Evolutionary conservation across 2,329 filamentous ascomycete genomes (phyloP).

Genomic region (Colletotrichum chrysophilum): DNA sequence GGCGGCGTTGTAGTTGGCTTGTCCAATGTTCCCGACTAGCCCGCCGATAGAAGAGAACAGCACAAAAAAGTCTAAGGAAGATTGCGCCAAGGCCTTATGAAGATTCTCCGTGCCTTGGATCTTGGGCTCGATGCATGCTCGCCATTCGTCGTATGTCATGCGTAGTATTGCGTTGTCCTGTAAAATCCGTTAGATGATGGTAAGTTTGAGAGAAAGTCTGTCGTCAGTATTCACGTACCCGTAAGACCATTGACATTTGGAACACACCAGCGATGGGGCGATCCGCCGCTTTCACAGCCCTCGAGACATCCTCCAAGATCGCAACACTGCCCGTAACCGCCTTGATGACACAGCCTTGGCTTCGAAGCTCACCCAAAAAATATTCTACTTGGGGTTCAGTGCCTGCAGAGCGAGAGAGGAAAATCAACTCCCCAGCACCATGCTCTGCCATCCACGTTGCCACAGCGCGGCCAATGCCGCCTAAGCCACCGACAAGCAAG

Average conservation of each 20-base stretch:
- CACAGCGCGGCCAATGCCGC: constrained; percentile 55
- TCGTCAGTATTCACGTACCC: constrained; percentile 33
- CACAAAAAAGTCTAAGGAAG: constrained; percentile 32
- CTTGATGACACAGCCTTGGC: background rate
- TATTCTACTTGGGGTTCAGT: background rate
- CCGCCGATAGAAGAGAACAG: constrained; percentile 30
- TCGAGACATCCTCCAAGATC: background rate
- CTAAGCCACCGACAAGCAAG: constrained; percentile 55
- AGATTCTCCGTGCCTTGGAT: constrained; percentile 38
- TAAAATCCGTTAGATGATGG: constrained; percentile 35
- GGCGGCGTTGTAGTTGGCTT: constrained; percentile 40
- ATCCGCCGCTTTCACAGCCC: background rate
- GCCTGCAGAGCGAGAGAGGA: constrained; percentile 50
- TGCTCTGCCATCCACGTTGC: constrained; percentile 52
- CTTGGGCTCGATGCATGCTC: constrained; percentile 30
- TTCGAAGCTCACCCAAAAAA: background rate
- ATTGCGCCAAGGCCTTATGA: constrained; percentile 28
- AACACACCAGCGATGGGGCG: background rate
- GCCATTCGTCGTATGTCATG: constrained; percentile 40
- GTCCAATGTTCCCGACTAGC: constrained; percentile 28
- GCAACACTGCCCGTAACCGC: background rate
- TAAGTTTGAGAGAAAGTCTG: constrained; percentile 33
- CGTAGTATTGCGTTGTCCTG: constrained; percentile 28
- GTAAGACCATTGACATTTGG: background rate
- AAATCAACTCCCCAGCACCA: constrained; percentile 51